Evolutionary conservation across 441 rosid genomes (phyloP), one percentile per base, ranked within the genome.

Genomic region (Erodium texanum): DNA sequence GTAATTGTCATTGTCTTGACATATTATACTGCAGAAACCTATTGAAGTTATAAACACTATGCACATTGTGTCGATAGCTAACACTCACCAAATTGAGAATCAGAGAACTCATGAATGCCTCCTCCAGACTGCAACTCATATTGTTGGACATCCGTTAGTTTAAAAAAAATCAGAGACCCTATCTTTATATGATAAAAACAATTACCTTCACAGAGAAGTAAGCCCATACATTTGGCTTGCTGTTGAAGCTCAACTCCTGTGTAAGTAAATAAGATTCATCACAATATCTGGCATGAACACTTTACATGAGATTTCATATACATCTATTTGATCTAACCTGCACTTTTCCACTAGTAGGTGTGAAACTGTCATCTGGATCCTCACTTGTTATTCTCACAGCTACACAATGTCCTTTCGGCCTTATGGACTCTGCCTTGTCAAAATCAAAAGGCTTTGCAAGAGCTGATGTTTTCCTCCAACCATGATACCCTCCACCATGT

Each of bases 151-250:
- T 48, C 66, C 34, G 20, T 19, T 68, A 22, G 54, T 72, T 22
- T 50, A 65, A 71, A 69, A 71, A 69, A 48, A 36, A 29, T 75
- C 27, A n/a, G 68, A 76, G 75, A 61, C 15, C 18, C 63, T 38
- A 14, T 64, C 32, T 7, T 48, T 50, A 59, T 61, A 48, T 9
- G 64, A 41, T 43, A 58, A 78, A 74, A 70, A 65, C 29, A 50
- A 50, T 61, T 81, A 96, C 99, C 98, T 96, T 96, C 61, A 93
- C 99, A 75, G 98, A 93, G 87, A 93, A 96, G 87, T 96, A 96
- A 52, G 98, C 99, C 99, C 98, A 96, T 80, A 88, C 97, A 79
- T 96, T 96, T 74, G 99, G 99, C 86, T 93, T 96, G 90, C 99
- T 93, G 83, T 96, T 90, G 78, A 96, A 96, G 81, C 84, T 89